Conservation (phyloP, 306 rosid genomes). For the Begonia masoniana region DNA sequence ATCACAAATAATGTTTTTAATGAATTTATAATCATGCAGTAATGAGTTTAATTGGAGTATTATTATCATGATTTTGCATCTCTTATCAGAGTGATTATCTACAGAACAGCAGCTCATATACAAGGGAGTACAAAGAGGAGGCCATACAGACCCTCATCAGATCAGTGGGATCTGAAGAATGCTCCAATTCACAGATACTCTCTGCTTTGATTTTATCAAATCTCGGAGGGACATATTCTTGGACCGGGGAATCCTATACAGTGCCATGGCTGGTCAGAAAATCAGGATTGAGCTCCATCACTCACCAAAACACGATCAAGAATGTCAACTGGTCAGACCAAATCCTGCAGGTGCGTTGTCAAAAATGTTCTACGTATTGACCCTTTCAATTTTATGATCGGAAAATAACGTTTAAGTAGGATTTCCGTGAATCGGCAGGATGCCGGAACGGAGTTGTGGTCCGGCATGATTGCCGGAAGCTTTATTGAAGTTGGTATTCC, state of each 20-base stretch:
- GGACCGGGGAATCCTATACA: slow-evolving; percentile 74
- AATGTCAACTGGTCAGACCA: slow-evolving; percentile 52
- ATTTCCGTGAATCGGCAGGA: slow-evolving; percentile 41
- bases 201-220: slow-evolving; percentile 65
- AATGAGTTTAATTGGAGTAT: no score
- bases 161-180: slow-evolving; percentile 44
- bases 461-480: slow-evolving; percentile 42
- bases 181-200: slow-evolving; percentile 32
- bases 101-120: slow-evolving; percentile 40
- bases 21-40: no score
- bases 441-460: slow-evolving; percentile 55
- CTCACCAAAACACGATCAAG: slow-evolving; percentile 51
- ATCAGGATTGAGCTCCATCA: slow-evolving; percentile 39
- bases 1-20: no score
- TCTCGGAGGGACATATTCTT: slow-evolving; percentile 59
- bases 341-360: slow-evolving; percentile 39
- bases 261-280: slow-evolving; percentile 68
- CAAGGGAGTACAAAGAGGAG: slow-evolving; percentile 36
- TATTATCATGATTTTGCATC: slow-evolving; percentile 1
- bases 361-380: slow-evolving; percentile 4
- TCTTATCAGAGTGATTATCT: background rate
- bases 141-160: slow-evolving; percentile 42
- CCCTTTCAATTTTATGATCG: no score
- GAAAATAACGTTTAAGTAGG: no score
- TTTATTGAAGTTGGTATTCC: slow-evolving; percentile 39